Evolutionary conservation across 1,284 basidiomycete species (phyloP), one percentile per base, ranked within the genome.

Genomic region (Uromyces viciae-fabae): DNA sequence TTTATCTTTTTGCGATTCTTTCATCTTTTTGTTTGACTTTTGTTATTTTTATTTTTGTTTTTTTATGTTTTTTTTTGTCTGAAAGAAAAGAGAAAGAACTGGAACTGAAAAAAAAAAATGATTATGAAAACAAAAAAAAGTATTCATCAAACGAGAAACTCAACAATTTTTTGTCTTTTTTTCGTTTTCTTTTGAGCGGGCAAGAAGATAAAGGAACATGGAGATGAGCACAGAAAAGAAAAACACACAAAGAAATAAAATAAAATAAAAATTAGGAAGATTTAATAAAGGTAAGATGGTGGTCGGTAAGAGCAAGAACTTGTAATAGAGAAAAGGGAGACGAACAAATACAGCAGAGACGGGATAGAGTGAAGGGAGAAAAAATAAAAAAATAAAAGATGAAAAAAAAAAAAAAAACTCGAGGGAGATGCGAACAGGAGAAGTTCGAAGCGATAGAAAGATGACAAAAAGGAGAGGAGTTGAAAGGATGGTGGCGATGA

Each of bases 141-240:
- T n/a, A n/a, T n/a, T n/a, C n/a, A n/a, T n/a, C n/a, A n/a, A n/a
- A n/a, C n/a, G n/a, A n/a, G 9, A 14, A 46, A 46, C 66, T 68
- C 25, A 68, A 28, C 22, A 28, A 1, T 38, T 28, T 43, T 38
- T 81, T 19, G 71, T 73, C 49, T 42, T 64, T 52, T 75, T 40
- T 81, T 25, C 81, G 38, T 46, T 68, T 11, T 68, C 36, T 15
- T 46, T 46, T 2, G 14, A 38, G 19, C 17, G 28, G 38, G 25
- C 33, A 4, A 69, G 38, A 33, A 28, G 28, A 9, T 17, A 40
- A 69, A 69, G 36, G 4, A 69, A 69, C 17, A 15, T 40, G 15
- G 42, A 42, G 2, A 40, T 36, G 11, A 42, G 14, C 25, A 28
- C 36, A 69, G 28, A 68, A 68, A 68, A 68, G 19, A 14, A 36